Evolutionary conservation across 2,329 filamentous ascomycete species (phyloP), one percentile per base, ranked within the genome.

Genomic region (Volutella citrinella): DNA sequence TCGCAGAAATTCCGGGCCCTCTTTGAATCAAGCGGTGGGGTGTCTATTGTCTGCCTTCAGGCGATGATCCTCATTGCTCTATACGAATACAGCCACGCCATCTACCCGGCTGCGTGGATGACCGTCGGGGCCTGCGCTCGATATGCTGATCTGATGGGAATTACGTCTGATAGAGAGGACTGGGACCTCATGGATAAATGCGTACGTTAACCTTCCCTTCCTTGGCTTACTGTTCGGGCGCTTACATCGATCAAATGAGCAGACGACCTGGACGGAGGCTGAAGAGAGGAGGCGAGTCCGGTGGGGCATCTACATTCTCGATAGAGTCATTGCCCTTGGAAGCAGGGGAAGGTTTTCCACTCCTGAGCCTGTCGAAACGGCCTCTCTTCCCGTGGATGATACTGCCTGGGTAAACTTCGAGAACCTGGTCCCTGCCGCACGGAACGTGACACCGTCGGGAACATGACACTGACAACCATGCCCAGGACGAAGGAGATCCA

Each of bases 21-120:
- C 17, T 49, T 71, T 26, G 69, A 74, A 40, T 52, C 59, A 6
- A 54, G 57, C 23, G 69, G 69, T 17, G 57, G 56, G 7, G 55
- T 65, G 8, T 67, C 63, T 17, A 43, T 74, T 12, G 54, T 64
- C 27, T 51, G 66, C 23, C 55, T 74, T 7, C 71, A 74, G 46
- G 64, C 66, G 5, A 57, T 64, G 39, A 41, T 72, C 2, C 56
- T 74, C 11, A 52, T 74, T 15, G 59, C 68, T 7, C 49, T 71
- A 4, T 74, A 70, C 45, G 70, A 74, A 44, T 57, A 66, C 36
- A 64, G 66, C 2, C 70, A 74, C 40, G 63, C 58, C 5, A 66
- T 74, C 28, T 73, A 73, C 41, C 70, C 71, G 5, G 64, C 68
- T 10, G 68, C 68, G 11, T 74, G 66, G 58, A 65, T 73, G 52